Percentiles rank a stretch among this genome's conserved stretches.
These are phyloP conservation scores for Gossypium schwendimanii DNA, from an alignment of 441 rosid genomes.

Conservation along the genomic window DNA sequence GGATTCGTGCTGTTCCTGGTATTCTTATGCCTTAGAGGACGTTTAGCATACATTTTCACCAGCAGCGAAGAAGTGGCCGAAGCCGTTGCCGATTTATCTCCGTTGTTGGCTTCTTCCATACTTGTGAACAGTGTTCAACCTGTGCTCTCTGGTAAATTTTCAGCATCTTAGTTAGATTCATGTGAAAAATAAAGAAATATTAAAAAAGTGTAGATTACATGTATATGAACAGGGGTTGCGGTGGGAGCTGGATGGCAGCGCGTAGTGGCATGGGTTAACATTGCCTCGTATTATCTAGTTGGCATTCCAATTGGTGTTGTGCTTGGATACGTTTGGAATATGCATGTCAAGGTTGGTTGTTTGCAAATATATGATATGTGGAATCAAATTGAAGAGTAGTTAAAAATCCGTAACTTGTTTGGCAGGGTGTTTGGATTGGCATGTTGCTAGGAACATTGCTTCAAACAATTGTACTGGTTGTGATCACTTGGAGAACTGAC, in stretches of 20 bases:
- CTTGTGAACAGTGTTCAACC: constrained; percentile 55
- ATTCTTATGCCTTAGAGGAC: constrained; percentile 32
- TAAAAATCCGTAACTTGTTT: no score
- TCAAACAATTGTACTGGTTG: constrained; percentile 37
- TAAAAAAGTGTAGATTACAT: background rate
- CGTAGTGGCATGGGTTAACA: constrained; percentile 41
- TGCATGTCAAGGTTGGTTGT: constrained; percentile 39
- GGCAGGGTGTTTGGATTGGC: constrained; percentile 42
- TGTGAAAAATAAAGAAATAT: no score
- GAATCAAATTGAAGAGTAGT: no score
- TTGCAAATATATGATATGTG: no score
- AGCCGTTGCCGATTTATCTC: constrained; percentile 44
- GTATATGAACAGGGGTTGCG: constrained; percentile 36
- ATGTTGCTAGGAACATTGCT: constrained; percentile 28
- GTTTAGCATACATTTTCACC: constrained; percentile 28
- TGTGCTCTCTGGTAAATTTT: constrained; percentile 40
- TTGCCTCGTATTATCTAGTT: constrained; percentile 34
- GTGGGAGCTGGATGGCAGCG: constrained; percentile 57
- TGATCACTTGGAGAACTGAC: constrained; percentile 49
- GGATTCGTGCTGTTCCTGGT: constrained; percentile 36
- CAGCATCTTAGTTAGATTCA: no score
- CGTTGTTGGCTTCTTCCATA: constrained; percentile 40
- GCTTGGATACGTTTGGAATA: constrained; percentile 30
- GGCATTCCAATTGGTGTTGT: constrained; percentile 43
- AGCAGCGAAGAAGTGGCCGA: constrained; percentile 30